phyloP scores from a whole-genome alignment of 2,329 filamentous ascomycete genomes.

The Fusarium palustre region DNA sequence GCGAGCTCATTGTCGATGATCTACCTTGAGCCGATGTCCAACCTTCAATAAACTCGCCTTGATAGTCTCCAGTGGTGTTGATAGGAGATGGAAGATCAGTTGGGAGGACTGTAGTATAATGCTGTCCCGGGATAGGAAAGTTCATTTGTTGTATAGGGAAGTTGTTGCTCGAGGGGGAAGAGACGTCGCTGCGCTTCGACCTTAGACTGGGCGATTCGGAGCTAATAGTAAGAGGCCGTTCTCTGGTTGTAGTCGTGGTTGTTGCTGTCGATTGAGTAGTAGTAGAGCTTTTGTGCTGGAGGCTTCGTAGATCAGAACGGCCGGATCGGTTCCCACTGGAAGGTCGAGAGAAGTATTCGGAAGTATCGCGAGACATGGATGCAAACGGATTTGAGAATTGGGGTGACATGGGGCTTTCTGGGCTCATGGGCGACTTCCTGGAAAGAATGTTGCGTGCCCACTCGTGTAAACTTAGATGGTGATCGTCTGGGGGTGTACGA shows the following conservation, averaged over 20 bases:
- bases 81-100: conserved; percentile 69
- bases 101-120: conserved; percentile 65
- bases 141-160: conserved; percentile 55
- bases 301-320: conserved; percentile 49
- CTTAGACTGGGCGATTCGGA: conserved; percentile 71
- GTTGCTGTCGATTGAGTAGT: conserved; percentile 62
- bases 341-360: conserved; percentile 58
- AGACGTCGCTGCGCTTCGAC: conserved; percentile 72
- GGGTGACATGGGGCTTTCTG: conserved; percentile 66
- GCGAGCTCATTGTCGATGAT: conserved; percentile 69
- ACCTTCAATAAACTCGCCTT: conserved; percentile 68
- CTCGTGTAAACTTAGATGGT: conserved; percentile 65
- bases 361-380: conserved; percentile 55
- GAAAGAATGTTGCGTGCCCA: conserved; percentile 68
- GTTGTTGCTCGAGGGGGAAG: conserved; percentile 66
- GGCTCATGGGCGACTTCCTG: conserved; percentile 59
- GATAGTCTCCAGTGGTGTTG: conserved; percentile 65
- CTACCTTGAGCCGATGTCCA: conserved; percentile 71
- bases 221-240: conserved; percentile 63
- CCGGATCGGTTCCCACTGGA: conserved; percentile 57
- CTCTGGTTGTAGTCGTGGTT: conserved; percentile 59
- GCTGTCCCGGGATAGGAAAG: conserved; percentile 56
- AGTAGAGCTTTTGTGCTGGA: conserved; percentile 62
- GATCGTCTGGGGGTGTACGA: conserved; percentile 65
- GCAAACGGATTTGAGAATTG: conserved; percentile 67